Percentiles rank a stretch among this genome's conserved stretches.
These are phyloP conservation scores for Elymus sibiricus DNA, from an alignment of 176 grass and related monocot species.

Conservation along the genomic window DNA sequence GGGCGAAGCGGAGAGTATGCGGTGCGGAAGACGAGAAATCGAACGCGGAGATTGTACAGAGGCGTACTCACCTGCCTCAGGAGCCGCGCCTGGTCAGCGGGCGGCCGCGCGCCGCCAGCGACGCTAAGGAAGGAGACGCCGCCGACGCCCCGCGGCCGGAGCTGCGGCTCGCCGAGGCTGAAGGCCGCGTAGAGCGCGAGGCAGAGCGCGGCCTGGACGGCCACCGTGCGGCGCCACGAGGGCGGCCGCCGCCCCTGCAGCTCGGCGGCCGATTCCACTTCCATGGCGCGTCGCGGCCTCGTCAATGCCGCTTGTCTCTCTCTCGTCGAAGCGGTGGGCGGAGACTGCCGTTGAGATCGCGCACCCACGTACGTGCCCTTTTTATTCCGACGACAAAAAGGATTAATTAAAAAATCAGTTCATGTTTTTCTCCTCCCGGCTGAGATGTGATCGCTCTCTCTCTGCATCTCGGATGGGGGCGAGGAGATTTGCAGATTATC, in stretches of 20 bases:
- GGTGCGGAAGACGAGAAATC: neutral
- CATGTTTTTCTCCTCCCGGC: no score
- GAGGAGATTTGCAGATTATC: no score
- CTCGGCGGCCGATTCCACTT: neutral
- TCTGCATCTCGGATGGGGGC: no score
- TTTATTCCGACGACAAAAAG: neutral
- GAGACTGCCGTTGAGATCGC: neutral
- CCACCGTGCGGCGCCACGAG: conserved; percentile 56
- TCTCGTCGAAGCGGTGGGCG: neutral
- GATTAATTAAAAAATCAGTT: no score
- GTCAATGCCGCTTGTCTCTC: neutral
- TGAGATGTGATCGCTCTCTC: no score
- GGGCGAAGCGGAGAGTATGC: neutral
- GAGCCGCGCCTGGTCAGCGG: conserved; percentile 39
- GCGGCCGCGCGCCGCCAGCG: conserved; percentile 42
- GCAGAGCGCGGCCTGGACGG: conserved; percentile 64
- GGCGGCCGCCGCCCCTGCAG: neutral
- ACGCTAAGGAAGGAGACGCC: conserved; percentile 76
- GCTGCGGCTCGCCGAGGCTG: conserved; percentile 53
- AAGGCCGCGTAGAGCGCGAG: conserved; percentile 82
- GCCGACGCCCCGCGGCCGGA: neutral
- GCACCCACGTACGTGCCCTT: neutral
- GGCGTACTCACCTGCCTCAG: conserved; percentile 45
- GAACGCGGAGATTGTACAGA: neutral
- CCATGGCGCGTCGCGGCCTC: conserved; percentile 14